Base-by-base conservation (phyloP, 208 protist species). In the Trypanosoma lewisi region DNA sequence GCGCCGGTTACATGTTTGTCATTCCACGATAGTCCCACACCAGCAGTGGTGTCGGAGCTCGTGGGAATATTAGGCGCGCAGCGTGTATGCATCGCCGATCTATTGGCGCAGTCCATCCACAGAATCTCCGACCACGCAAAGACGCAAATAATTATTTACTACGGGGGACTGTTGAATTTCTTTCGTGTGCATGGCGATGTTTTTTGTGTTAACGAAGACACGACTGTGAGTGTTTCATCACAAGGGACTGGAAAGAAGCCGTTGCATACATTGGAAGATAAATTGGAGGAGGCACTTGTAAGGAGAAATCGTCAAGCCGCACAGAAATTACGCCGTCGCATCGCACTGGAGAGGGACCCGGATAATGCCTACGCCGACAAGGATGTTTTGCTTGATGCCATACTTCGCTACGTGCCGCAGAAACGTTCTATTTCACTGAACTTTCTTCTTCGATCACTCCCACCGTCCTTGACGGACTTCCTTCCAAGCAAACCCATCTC, bases 381-480 rank as follows among this genome's bases (percentile, higher is more conserved):
- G 2, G 73, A 73, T 28, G 70, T 82, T 30, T 52, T 85, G 37
- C 44, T 82, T 8, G 70, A 78, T 39, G 64, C 75, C 33, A 69
- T 89, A 17, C 30, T 79, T 23, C 70, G 75, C 42, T 85, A 84
- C 65, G 39, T 89, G 9, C 83, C 83, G 0, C 49, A 49, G 8
- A 42, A 23, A 4, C 63, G 70, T 14, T 77, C 75, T 63, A 70
- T 89, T 31, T 77, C 78, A 2, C 36, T 85, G 21, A 67, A 63
- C 21, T 71, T 67, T 57, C 63, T 82, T 1, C 47, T 85, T 2
- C 58, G 52, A 12, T 34, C 69, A 1, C 61, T 89, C 39, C 83
- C 79, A 19, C 53, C 47, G 27, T 41, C 59, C 1, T 50, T 89
- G 33, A 25, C 62, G 1, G 79, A 85, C 39, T 83, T 85, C 39